A percentile compares a stretch with the other conserved stretches of the same genome.
These are phyloP conservation scores for Thelonectria olida DNA, from an alignment of 2,329 filamentous ascomycete species.

Conservation along the genomic window DNA sequence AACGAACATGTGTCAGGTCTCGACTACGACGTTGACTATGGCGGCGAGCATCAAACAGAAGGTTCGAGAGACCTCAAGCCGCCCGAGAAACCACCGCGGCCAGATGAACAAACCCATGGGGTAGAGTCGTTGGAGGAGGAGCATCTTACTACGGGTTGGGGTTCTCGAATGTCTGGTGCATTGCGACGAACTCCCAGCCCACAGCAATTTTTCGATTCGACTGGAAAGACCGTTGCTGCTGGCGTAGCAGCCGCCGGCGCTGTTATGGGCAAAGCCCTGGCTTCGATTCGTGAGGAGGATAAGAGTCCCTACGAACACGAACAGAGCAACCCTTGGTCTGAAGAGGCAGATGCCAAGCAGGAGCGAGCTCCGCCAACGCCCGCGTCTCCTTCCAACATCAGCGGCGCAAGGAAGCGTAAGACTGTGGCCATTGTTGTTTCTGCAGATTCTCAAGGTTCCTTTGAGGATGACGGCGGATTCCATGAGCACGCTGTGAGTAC, in stretches of 20 bases:
- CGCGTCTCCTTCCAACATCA: conserved; percentile 43
- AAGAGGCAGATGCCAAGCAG: conserved; percentile 80
- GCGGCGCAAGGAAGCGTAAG: conserved; percentile 66
- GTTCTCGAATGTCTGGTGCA: conserved; percentile 81
- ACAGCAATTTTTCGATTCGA: conserved; percentile 86
- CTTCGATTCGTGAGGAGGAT: conserved; percentile 86
- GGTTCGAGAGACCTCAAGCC: conserved; percentile 50
- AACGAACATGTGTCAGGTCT: conserved; percentile 60
- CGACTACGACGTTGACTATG: conserved; percentile 61
- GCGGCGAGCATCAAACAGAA: conserved; percentile 62
- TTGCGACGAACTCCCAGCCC: conserved; percentile 85
- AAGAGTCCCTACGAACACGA: conserved; percentile 78
- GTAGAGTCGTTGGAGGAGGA: conserved; percentile 42
- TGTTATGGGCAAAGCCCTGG: conserved; percentile 82
- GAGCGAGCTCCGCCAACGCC: conserved; percentile 48
- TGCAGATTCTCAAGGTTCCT: conserved; percentile 72
- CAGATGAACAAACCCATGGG: conserved; percentile 55
- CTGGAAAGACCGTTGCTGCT: conserved; percentile 81
- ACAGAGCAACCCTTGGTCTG: conserved; percentile 91
- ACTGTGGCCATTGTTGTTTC: conserved; percentile 91
- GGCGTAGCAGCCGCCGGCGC: conserved; percentile 86
- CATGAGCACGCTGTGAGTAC: conserved; percentile 83
- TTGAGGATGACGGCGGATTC: conserved; percentile 66
- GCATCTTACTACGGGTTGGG: conserved; percentile 64
- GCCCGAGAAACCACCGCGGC: conserved; percentile 49